Percentiles rank a stretch among this genome's conserved stretches.
phyloP scores from a whole-genome alignment of 176 grass and related monocot species.

The Cenchrus fungigraminus region DNA sequence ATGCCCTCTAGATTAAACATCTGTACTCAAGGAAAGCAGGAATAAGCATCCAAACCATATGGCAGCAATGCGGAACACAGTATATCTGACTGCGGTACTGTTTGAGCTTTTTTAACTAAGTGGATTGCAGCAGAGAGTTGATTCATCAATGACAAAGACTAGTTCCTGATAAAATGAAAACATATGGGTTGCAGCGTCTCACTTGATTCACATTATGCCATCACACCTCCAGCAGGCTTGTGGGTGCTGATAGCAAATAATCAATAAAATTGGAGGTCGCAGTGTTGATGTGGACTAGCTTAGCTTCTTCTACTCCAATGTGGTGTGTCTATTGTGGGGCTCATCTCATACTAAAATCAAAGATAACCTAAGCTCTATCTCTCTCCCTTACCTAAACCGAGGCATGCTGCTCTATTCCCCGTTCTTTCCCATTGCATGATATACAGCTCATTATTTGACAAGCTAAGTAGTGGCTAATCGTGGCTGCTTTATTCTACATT shows the following conservation, averaged over 20 bases:
- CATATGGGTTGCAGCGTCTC: neutral
- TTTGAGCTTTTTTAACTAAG: constrained; percentile 1
- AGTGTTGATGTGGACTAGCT: neutral
- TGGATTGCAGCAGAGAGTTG: neutral
- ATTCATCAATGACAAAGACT: neutral
- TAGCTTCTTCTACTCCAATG: constrained; percentile 24
- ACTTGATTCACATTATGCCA: constrained; percentile 1
- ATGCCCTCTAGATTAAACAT: constrained; percentile 1
- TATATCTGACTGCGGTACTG: neutral
- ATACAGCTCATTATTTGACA: neutral
- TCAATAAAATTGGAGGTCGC: neutral
- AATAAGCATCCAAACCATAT: constrained; percentile 9
- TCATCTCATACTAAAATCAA: neutral
- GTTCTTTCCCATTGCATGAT: too few species aligned
- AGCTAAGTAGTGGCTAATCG: too few species aligned
- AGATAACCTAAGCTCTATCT: neutral
- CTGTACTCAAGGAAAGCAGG: neutral
- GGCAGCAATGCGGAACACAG: neutral
- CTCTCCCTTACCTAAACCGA: neutral
- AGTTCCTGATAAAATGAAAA: neutral
- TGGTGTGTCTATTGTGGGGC: neutral
- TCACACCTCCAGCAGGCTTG: neutral
- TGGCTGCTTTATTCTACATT: neutral
- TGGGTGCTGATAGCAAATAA: neutral
- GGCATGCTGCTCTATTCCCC: neutral